Evolutionary conservation across 495 filamentous ascomycete genomes (phyloP).

Genomic region (Aspergillus steynii): DNA sequence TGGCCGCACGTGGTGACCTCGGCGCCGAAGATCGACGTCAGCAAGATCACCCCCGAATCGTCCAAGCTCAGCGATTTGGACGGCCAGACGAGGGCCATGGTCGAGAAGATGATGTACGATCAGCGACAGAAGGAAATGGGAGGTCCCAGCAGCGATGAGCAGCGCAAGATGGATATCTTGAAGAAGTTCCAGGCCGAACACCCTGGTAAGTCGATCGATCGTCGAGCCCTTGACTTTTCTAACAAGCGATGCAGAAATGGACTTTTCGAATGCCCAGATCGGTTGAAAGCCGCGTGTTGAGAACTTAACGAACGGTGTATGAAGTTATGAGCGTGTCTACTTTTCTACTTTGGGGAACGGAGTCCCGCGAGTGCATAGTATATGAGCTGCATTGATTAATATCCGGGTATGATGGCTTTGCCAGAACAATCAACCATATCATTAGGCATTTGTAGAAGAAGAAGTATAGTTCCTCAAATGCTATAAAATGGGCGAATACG

Average conservation of each 20-base stretch:
- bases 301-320: conserved; percentile 19
- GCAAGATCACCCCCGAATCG: conserved; percentile 92
- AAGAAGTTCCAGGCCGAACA: conserved; percentile 86
- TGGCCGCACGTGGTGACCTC: conserved; percentile 87
- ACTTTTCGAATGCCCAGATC: conserved; percentile 51
- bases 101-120: conserved; percentile 99
- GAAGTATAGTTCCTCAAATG: too few relatives aligned
- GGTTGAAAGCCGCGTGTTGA: conserved; percentile 19
- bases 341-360: background rate
- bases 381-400: conserved; percentile 6
- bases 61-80: conserved; percentile 88
- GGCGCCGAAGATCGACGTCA: conserved; percentile 84
- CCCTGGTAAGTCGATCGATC: conserved; percentile 69
- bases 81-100: conserved; percentile 95
- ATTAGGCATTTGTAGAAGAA: too few relatives aligned
- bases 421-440: too few relatives aligned
- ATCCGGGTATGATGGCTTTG: background rate
- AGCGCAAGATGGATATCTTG: conserved; percentile 88
- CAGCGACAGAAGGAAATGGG: conserved; percentile 96
- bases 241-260: conserved; percentile 39
- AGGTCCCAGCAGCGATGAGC: conserved; percentile 83
- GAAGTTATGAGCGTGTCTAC: conserved; percentile 23
- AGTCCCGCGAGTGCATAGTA: conserved; percentile 1
- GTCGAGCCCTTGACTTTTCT: background rate
- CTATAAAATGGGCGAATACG: conserved; percentile 8